These are phyloP conservation scores for Termitomyces sp. DNA, from an alignment of 768 basidiomycete genomes.

Conservation along the genomic window DNA sequence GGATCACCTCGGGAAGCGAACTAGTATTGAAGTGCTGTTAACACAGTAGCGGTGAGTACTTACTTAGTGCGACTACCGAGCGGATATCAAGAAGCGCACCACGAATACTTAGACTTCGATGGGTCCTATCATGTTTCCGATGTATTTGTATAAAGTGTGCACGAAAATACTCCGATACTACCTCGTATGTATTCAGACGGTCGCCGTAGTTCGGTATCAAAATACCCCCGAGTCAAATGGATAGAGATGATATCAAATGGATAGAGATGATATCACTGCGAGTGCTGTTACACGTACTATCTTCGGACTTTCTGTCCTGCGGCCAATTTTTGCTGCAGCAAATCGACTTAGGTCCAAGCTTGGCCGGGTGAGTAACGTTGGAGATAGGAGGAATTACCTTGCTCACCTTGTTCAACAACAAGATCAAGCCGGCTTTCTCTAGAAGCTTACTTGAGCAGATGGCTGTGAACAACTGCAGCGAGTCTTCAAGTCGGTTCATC, in stretches of 20 bases:
- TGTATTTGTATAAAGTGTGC: constrained; percentile 82
- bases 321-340: constrained; percentile 67
- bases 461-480: constrained; percentile 67
- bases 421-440: constrained; percentile 64
- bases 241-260: neutral
- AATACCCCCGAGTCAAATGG: constrained; percentile 28
- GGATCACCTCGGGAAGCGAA: constrained; percentile 16
- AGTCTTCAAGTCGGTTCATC: constrained; percentile 78
- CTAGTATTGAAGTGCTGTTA: constrained; percentile 66
- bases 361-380: constrained; percentile 1
- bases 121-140: constrained; percentile 67
- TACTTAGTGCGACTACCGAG: constrained; percentile 7
- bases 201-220: constrained; percentile 80
- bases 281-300: constrained; percentile 49
- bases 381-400: constrained; percentile 1
- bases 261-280: no score
- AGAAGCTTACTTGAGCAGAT: constrained; percentile 74
- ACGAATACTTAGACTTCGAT: constrained; percentile 75
- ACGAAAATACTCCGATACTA: constrained; percentile 79
- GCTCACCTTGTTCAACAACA: constrained; percentile 74
- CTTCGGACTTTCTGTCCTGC: constrained; percentile 66
- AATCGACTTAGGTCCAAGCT: constrained; percentile 55
- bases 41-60: neutral
- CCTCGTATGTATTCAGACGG: constrained; percentile 70
- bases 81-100: constrained; percentile 33